Conservation (phyloP, 495 filamentous ascomycete species). For the Penicillium desertorum region DNA sequence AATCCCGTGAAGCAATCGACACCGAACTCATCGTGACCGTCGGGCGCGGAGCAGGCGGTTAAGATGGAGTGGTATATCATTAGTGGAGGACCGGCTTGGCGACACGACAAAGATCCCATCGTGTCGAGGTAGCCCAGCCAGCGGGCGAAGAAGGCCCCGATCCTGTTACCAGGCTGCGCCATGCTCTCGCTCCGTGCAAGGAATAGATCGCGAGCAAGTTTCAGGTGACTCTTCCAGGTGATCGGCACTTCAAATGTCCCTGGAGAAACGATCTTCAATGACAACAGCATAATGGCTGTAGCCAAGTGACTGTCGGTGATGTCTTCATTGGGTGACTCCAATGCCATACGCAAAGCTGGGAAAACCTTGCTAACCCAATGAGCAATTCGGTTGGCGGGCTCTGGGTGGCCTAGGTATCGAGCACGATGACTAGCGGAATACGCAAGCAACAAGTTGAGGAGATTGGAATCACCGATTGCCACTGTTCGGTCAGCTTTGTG, state of each 20-base stretch:
- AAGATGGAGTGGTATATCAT: constrained; percentile 57
- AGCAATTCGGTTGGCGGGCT: constrained; percentile 76
- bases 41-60: constrained; percentile 37
- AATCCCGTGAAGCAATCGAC: constrained; percentile 84
- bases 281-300: constrained; percentile 83
- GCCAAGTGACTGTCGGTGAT: constrained; percentile 75
- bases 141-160: constrained; percentile 76
- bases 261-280: constrained; percentile 82
- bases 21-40: constrained; percentile 54
- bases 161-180: constrained; percentile 56
- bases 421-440: constrained; percentile 83
- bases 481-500: constrained; percentile 41
- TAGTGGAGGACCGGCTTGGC: constrained; percentile 58
- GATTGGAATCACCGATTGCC: constrained; percentile 64
- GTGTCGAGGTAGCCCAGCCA: constrained; percentile 90
- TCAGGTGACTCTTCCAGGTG: constrained; percentile 75
- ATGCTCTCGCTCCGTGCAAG: constrained; percentile 59
- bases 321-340: constrained; percentile 56
- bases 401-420: constrained; percentile 68
- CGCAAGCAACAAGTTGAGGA: constrained; percentile 75
- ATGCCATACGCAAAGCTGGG: constrained; percentile 64
- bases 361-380: constrained; percentile 78
- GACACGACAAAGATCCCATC: constrained; percentile 71
- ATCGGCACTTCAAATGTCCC: constrained; percentile 73
- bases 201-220: constrained; percentile 74